Conservation (phyloP, 2,329 filamentous ascomycete genomes). For the Lasiodiplodia sp. region DNA sequence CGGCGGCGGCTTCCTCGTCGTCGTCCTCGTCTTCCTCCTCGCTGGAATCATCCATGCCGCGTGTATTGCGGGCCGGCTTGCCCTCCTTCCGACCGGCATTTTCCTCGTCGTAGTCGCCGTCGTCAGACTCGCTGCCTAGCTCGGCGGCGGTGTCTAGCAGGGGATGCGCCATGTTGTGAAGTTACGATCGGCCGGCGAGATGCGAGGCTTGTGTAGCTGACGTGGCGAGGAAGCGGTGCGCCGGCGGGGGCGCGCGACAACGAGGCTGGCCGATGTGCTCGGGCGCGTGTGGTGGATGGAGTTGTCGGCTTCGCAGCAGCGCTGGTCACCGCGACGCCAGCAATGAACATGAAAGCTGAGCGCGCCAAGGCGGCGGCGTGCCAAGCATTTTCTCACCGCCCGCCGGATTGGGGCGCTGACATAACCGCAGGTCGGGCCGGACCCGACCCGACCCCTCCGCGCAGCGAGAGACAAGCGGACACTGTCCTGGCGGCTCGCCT, state of each 20-base stretch:
- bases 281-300: not conserved
- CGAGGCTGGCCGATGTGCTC: not conserved
- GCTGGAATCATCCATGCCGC: conserved; percentile 47
- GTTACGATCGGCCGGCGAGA: conserved; percentile 16
- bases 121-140: conserved; percentile 68
- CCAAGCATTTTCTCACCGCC: conserved; percentile 14
- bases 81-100: conserved; percentile 33
- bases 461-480: not conserved
- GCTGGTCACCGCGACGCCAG: conserved; percentile 12
- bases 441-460: not conserved
- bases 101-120: conserved; percentile 45
- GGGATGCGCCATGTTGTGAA: conserved; percentile 31
- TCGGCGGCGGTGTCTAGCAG: conserved; percentile 87
- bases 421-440: not conserved
- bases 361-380: conserved; percentile 7
- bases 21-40: conserved; percentile 50
- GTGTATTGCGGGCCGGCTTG: conserved; percentile 41
- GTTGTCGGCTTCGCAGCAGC: conserved; percentile 18
- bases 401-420: conserved; percentile 8
- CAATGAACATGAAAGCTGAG: conserved; percentile 21
- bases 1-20: conserved; percentile 39
- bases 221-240: conserved; percentile 16
- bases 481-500: not conserved
- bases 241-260: not conserved
- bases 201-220: conserved; percentile 15